phyloP scores from a whole-genome alignment of 768 basidiomycete species.

The Suillus cothurnatus region DNA sequence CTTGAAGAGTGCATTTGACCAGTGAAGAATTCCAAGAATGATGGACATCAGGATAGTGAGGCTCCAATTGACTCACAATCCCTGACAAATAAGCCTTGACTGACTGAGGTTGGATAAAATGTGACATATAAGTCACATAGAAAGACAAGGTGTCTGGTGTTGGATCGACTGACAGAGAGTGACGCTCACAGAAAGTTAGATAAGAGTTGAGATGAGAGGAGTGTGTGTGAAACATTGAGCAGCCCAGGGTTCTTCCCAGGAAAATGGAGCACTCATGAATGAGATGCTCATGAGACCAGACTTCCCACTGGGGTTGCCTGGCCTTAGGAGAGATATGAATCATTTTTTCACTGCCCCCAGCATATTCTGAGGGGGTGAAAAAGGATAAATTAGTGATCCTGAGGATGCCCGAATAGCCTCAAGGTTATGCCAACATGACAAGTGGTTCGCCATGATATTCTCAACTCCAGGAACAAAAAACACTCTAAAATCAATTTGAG shows the following conservation, averaged over 20 bases:
- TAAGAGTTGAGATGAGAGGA: slow-evolving; percentile 40
- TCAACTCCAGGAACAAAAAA: no score
- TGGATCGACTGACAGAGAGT: slow-evolving; percentile 38
- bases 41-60: slow-evolving; percentile 15
- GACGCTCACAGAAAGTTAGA: slow-evolving; percentile 32
- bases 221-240: slow-evolving; percentile 26
- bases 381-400: not conserved
- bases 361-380: slow-evolving; percentile 27
- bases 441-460: no score
- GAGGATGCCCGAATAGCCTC: no score
- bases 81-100: slow-evolving; percentile 28
- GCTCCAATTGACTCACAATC: slow-evolving; percentile 22
- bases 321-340: not conserved
- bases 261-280: no score
- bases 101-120: slow-evolving; percentile 22
- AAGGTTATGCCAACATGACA: no score
- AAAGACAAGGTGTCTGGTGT: slow-evolving; percentile 25
- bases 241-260: slow-evolving; percentile 21
- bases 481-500: no score
- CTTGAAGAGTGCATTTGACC: slow-evolving; percentile 16
- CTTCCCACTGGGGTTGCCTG: no score
- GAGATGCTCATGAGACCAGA: no score
- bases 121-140: slow-evolving; percentile 14
- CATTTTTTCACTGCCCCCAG: slow-evolving; percentile 26
- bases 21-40: not conserved